phyloP scores from a whole-genome alignment of 228 moss, liverwort and hornwort genomes.

The Sphagnum magellanicum region DNA sequence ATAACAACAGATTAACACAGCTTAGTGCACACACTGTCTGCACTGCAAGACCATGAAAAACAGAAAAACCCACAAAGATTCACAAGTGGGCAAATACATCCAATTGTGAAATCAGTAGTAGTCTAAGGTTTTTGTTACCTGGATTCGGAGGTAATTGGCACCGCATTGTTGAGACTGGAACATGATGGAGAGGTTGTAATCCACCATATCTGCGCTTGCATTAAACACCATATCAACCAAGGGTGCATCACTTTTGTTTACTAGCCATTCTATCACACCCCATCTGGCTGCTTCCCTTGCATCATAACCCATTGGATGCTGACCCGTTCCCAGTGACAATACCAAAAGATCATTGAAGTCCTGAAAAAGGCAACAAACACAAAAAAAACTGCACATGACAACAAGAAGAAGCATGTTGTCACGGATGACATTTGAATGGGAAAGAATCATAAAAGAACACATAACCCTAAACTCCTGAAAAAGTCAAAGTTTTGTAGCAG shows the following conservation, averaged over 20 bases:
- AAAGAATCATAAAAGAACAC: too few species aligned
- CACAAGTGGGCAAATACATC: too few species aligned
- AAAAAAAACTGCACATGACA: too few species aligned
- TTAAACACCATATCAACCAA: constrained; percentile 65
- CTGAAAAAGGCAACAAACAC: constrained; percentile 14
- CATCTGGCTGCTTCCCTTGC: constrained; percentile 45
- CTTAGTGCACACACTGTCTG: background rate
- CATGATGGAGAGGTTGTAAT: constrained; percentile 54
- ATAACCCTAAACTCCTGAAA: too few species aligned
- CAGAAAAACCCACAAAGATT: background rate
- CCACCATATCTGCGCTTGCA: constrained; percentile 55
- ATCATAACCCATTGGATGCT: constrained; percentile 39
- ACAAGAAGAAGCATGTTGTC: too few species aligned
- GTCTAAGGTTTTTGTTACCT: constrained; percentile 17
- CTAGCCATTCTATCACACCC: constrained; percentile 44
- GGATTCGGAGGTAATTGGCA: constrained; percentile 59
- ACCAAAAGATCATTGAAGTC: constrained; percentile 50
- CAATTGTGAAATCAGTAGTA: background rate
- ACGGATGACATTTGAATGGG: too few species aligned
- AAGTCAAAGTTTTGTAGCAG: too few species aligned
- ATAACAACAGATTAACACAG: background rate
- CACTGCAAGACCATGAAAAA: background rate
- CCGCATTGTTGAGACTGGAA: constrained; percentile 47
- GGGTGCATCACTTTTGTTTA: constrained; percentile 52
- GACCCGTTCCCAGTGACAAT: constrained; percentile 60